phyloP scores from a whole-genome alignment of 1,139 yeast genomes.

The Debaryomyces coudertii region DNA sequence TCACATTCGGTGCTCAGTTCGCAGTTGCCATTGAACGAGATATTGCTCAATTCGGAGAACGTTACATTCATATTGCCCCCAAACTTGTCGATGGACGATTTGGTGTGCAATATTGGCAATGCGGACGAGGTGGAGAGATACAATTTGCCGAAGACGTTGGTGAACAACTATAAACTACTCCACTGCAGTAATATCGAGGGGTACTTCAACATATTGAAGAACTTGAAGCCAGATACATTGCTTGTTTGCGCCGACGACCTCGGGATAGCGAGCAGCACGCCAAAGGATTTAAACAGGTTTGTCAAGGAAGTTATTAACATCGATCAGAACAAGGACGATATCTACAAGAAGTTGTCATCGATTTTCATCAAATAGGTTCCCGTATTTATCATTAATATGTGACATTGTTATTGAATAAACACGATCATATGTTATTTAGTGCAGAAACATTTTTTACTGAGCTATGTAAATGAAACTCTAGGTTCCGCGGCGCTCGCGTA shows the following conservation, averaged over 20 bases:
- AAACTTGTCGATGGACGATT: slow-evolving; percentile 46
- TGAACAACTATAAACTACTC: slow-evolving; percentile 43
- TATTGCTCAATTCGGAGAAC: slow-evolving; percentile 40
- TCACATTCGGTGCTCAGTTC: slow-evolving; percentile 46
- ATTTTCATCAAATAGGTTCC: slow-evolving; percentile 21
- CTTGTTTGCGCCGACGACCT: slow-evolving; percentile 49
- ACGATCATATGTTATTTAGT: background rate
- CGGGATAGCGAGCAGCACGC: slow-evolving; percentile 36
- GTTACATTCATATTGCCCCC: slow-evolving; percentile 54
- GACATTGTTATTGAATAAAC: background rate
- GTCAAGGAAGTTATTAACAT: slow-evolving; percentile 42
- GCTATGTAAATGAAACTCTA: too few relatives aligned
- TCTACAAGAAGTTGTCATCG: slow-evolving; percentile 30
- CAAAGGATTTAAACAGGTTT: slow-evolving; percentile 44
- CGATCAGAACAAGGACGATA: slow-evolving; percentile 37
- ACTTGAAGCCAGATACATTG: slow-evolving; percentile 46
- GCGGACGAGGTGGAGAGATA: slow-evolving; percentile 14
- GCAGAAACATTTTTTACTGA: background rate
- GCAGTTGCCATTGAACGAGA: slow-evolving; percentile 44
- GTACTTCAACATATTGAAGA: slow-evolving; percentile 44
- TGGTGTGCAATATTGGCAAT: slow-evolving; percentile 24
- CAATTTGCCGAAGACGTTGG: slow-evolving; percentile 26
- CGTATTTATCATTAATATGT: background rate
- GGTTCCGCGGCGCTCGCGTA: background rate
- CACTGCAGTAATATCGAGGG: slow-evolving; percentile 49